These are phyloP conservation scores for Hirsutella rhossiliensis DNA, from an alignment of 2,329 filamentous ascomycete genomes.

Conservation along the genomic window DNA sequence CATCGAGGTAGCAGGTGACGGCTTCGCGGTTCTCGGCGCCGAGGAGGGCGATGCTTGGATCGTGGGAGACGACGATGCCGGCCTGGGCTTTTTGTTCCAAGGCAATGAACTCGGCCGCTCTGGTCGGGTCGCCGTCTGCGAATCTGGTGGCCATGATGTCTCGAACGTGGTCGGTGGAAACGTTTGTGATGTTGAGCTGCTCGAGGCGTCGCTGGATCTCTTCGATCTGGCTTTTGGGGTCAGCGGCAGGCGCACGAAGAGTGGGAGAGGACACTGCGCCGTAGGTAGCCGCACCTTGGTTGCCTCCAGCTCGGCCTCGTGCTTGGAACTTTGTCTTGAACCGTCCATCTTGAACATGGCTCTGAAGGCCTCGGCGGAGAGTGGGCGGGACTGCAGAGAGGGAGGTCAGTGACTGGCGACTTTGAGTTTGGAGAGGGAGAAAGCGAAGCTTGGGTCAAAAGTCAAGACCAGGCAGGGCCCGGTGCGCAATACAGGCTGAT, in stretches of 20 bases:
- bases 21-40: conserved; percentile 77
- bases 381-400: conserved; percentile 33
- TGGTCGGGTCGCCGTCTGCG: conserved; percentile 57
- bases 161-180: conserved; percentile 44
- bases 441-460: not conserved
- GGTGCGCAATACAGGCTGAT: not conserved
- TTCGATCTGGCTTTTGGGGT: conserved; percentile 24
- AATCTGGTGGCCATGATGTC: conserved; percentile 48
- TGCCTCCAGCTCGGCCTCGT: conserved; percentile 32
- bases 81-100: conserved; percentile 72
- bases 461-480: not conserved
- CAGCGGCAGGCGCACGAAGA: not conserved
- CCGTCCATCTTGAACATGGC: conserved; percentile 53
- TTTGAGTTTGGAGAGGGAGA: not conserved
- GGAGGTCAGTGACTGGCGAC: conserved; percentile 6
- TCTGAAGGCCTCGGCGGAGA: conserved; percentile 46
- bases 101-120: conserved; percentile 63
- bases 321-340: conserved; percentile 31
- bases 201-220: conserved; percentile 26
- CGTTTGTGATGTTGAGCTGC: conserved; percentile 31
- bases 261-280: not conserved
- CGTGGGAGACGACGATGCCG: conserved; percentile 65
- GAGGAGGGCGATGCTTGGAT: conserved; percentile 58
- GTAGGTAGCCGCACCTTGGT: conserved; percentile 20
- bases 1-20: conserved; percentile 92